These are phyloP conservation scores for Blastocystis sp. DNA, from an alignment of 352 stramenopile species.

Conservation along the genomic window DNA sequence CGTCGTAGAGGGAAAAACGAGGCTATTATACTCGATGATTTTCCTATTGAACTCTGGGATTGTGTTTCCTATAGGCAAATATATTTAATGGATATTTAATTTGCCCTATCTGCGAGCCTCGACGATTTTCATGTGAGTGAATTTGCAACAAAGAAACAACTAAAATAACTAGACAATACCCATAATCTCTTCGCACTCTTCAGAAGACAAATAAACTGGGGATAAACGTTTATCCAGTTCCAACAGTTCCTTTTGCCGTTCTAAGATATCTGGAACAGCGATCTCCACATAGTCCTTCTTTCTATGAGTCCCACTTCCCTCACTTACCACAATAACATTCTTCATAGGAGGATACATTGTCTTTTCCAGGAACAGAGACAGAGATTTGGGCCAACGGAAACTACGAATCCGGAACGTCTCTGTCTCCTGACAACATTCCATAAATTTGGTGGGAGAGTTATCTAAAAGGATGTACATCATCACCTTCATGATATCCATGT, in stretches of 20 bases:
- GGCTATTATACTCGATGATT: not conserved
- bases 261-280: not conserved
- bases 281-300: slow-evolving; percentile 14
- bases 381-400: not conserved
- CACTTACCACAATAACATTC: not conserved
- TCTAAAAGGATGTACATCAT: slow-evolving; percentile 42
- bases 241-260: not conserved
- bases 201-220: not conserved
- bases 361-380: not conserved
- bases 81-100: too few species aligned
- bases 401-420: not conserved
- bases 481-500: not conserved
- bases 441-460: not conserved
- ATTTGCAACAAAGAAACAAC: not conserved
- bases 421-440: not conserved
- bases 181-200: slow-evolving; percentile 38
- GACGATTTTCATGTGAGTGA: not conserved
- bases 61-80: too few species aligned
- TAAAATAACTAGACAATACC: not conserved
- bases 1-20: not conserved
- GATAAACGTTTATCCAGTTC: not conserved
- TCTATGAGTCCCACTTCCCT: not conserved
- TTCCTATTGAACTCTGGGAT: too few species aligned
- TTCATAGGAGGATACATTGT: slow-evolving; percentile 36
- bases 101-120: not conserved